A percentile compares a stretch with the other conserved stretches of the same genome.
Evolutionary conservation across 768 basidiomycete species (phyloP).

Genomic region (Suillus hirtellus): DNA sequence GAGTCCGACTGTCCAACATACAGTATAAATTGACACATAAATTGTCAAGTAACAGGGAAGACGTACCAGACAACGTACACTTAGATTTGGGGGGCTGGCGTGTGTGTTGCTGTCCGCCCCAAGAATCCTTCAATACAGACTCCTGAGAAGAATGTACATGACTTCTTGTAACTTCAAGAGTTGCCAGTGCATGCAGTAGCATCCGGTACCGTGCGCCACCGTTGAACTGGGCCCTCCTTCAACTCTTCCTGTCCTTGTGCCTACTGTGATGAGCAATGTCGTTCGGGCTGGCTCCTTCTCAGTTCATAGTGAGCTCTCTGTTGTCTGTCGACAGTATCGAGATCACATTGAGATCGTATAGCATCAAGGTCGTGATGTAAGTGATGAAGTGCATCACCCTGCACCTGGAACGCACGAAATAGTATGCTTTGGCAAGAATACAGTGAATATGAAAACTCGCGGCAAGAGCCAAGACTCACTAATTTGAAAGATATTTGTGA

Average conservation of each 20-base stretch:
- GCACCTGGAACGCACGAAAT: too few species aligned
- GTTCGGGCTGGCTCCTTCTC: background rate
- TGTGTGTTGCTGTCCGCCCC: background rate
- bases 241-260: accelerated
- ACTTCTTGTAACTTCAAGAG: background rate
- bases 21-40: background rate
- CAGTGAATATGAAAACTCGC: too few species aligned
- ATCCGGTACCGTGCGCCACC: background rate
- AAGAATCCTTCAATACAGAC: background rate
- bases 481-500: too few species aligned
- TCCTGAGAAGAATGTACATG: background rate
- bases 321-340: too few species aligned
- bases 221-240: background rate
- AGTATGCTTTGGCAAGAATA: too few species aligned
- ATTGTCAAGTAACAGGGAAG: background rate
- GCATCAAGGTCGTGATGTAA: too few species aligned
- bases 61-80: background rate
- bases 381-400: too few species aligned
- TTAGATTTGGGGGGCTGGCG: background rate
- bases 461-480: too few species aligned
- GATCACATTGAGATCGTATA: too few species aligned
- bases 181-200: background rate
- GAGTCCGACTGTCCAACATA: background rate
- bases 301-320: background rate
- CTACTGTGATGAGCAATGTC: too few species aligned